phyloP scores from a whole-genome alignment of 495 filamentous ascomycete species.

The Xylaria telfairii region DNA sequence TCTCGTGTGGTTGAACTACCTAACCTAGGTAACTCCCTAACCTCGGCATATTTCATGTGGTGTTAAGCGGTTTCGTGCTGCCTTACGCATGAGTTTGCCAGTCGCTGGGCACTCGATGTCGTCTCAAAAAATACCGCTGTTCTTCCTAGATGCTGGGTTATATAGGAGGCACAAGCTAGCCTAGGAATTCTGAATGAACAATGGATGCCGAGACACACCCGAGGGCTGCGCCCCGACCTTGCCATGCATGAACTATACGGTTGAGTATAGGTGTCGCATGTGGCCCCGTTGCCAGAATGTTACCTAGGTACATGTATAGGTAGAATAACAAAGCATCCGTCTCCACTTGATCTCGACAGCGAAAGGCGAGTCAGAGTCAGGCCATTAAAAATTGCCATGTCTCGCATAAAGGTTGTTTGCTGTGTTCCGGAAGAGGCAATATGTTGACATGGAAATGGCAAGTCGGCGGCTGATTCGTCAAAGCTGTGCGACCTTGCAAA shows the following conservation, averaged over 20 bases:
- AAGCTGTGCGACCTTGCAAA: neutral
- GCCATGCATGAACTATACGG: slow-evolving; percentile 14
- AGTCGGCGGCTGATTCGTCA: neutral
- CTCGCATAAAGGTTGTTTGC: slow-evolving; percentile 9
- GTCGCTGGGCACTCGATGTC: slow-evolving; percentile 1
- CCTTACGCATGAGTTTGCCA: neutral
- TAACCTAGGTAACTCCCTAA: no score
- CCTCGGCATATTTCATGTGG: neutral
- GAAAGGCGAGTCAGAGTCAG: neutral
- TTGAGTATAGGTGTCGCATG: neutral
- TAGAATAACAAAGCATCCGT: slow-evolving; percentile 10
- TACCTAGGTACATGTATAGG: no score
- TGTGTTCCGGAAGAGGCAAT: slow-evolving; percentile 20
- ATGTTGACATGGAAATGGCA: slow-evolving; percentile 19
- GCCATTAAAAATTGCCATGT: neutral
- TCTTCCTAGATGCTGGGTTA: neutral
- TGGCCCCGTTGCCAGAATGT: neutral
- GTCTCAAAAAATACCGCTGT: neutral
- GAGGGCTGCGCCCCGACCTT: slow-evolving; percentile 8
- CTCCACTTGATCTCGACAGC: neutral
- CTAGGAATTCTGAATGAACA: neutral
- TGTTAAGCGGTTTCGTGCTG: neutral
- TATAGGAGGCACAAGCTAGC: neutral
- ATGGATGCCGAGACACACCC: neutral
- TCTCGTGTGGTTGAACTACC: neutral